Percentiles rank a stretch among this genome's conserved stretches.
These are phyloP conservation scores for Penicillium freii DNA, from an alignment of 2,329 filamentous ascomycete species.

Conservation along the genomic window DNA sequence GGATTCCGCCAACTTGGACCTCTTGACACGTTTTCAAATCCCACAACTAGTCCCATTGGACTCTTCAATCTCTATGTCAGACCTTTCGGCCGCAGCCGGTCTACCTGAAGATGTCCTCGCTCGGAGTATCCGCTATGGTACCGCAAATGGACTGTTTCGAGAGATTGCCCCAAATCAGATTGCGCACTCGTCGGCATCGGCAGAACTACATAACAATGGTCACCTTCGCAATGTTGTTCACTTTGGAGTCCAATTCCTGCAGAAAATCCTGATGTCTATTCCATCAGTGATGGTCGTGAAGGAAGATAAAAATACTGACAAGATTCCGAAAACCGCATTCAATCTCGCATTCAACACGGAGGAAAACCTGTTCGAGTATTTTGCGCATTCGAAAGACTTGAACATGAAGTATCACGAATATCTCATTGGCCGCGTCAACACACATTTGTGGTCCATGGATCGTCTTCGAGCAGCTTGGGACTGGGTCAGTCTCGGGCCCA, in stretches of 20 bases:
- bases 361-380: constrained; percentile 4
- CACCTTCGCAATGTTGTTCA: background rate
- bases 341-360: background rate
- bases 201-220: background rate
- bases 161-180: background rate
- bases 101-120: background rate
- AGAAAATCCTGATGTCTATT: background rate
- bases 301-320: background rate
- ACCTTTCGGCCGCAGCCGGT: background rate
- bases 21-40: background rate
- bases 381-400: background rate
- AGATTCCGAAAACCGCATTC: background rate
- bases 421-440: background rate
- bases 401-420: background rate
- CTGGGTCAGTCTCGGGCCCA: constrained; percentile 6
- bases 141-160: constrained; percentile 1
- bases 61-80: background rate
- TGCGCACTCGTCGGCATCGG: constrained; percentile 1
- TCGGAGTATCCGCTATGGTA: background rate
- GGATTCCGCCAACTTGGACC: background rate
- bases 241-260: background rate
- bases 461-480: constrained; percentile 6
- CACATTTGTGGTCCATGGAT: constrained; percentile 4
- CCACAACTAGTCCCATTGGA: background rate
- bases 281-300: background rate